phyloP scores from a whole-genome alignment of 2,329 filamentous ascomycete species.

The Colletotrichum truncatum region DNA sequence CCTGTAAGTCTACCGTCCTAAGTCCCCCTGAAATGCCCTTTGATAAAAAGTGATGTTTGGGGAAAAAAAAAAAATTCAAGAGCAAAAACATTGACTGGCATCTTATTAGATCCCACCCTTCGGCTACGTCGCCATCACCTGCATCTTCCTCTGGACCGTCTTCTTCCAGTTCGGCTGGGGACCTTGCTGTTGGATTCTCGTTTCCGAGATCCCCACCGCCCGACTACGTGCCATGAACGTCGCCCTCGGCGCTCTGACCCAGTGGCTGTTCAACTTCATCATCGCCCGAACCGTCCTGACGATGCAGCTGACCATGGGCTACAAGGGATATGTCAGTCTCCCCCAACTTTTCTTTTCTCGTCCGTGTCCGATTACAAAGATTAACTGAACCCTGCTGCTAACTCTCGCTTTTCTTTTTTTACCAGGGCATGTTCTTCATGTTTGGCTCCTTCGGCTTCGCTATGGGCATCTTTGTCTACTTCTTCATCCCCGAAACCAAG shows the following conservation, averaged over 20 bases:
- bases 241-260: slow-evolving; percentile 72
- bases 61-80: too few relatives aligned
- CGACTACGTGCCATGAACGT: slow-evolving; percentile 74
- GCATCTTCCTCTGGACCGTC: slow-evolving; percentile 76
- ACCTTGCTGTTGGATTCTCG: slow-evolving; percentile 77
- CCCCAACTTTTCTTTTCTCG: not conserved
- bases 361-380: too few relatives aligned
- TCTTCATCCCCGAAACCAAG: slow-evolving; percentile 78
- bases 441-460: slow-evolving; percentile 72
- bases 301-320: slow-evolving; percentile 67
- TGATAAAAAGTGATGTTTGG: too few relatives aligned
- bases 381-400: not conserved
- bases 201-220: slow-evolving; percentile 75
- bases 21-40: too few relatives aligned
- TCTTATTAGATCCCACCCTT: slow-evolving; percentile 65
- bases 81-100: too few relatives aligned
- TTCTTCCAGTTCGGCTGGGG: slow-evolving; percentile 79
- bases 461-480: slow-evolving; percentile 74
- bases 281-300: slow-evolving; percentile 73
- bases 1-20: slow-evolving; percentile 45
- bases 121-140: slow-evolving; percentile 75
- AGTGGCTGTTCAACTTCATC: slow-evolving; percentile 81
- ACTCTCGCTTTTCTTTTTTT: not conserved
- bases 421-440: slow-evolving; percentile 71
- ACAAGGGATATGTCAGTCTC: slow-evolving; percentile 48